Base-by-base conservation (phyloP, 1,139 yeast species). In the Lodderomyces pseudojiufengensis region DNA sequence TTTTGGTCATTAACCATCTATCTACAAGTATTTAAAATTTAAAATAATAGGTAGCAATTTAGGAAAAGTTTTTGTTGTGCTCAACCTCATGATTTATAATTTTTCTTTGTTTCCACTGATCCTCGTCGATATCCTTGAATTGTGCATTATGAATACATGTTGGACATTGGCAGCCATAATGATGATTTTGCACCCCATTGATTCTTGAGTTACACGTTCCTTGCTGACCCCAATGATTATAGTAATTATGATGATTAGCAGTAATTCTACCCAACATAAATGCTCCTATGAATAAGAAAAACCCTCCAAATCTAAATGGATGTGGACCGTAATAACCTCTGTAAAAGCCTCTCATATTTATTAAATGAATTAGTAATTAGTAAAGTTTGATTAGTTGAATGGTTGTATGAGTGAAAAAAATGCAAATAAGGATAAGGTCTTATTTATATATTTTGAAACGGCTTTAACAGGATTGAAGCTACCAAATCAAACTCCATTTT, bases 221-320 rank as follows among this genome's bases (percentile, higher is more conserved):
- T 10, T 27, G 32, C 14, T 28, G 21, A 8, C 10, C 14, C 16
- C 13, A 10, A 24, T 26, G 29, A 32, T n/a, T 7, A 18, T 18
- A 5, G 20, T 18, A 18, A 18, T n/a, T n/a, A n/a, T 32, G 28
- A 7, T 11, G 14, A 9, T 25, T 24, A 15, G 31, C 30, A 8
- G 37, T 18, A 10, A 26, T 10, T 15, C 31, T 36, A 22, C 42
- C 42, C 13, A 35, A 27, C 16, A 31, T 22, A 14, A 39, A 39
- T 5, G 39, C 39, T 9, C 37, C 42, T 13, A 34, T 22, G 12
- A 35, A 16, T 9, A 39, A 24, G 11, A 39, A 35, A 5, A 36
- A 21, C 4, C 37, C 33, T 16, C 42, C 42, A 21, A 39, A 35
- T 9, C 42, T 39, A 24, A 39, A 39, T 13, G 9, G 28, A 12